Base-by-base conservation (phyloP, 2,329 filamentous ascomycete species). In the Cytospora schulzeri region DNA sequence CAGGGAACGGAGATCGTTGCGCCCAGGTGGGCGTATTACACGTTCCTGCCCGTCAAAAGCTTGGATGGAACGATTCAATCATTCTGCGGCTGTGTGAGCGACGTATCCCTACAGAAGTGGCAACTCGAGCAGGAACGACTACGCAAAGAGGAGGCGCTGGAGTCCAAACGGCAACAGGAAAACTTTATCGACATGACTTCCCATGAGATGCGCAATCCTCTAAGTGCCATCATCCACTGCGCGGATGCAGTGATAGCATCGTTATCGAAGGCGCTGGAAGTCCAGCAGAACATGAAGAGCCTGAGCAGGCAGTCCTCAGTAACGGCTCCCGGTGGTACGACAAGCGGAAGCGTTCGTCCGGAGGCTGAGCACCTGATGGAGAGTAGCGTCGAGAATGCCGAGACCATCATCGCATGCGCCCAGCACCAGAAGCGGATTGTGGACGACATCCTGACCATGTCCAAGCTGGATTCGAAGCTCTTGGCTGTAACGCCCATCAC, bases 361-460 rank as follows among this genome's bases (percentile, higher is more conserved):
- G 33, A 70, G 60, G 45, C 64, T n/a, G 61, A 69, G 66, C 66
- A 53, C 26, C 76, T 88, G 26, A 72, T 91, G 3, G 77, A 80
- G 9, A 85, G 83, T 69, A 88, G 88, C 65, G 84, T 91, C 55
- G 90, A 93, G 68, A 89, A 89, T 19, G 88, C 90, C 3, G 88
- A 93, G 71, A 93, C 89, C 0, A 93, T 95, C 67, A 85, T 88
- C 29, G 83, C 91, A 12, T 94, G 91, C 69, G 88, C 91, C 1
- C 88, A 91, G 70, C 91, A 94, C 74, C 91, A 94, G 73, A 93
- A 93, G 75, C 80, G 88, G 12, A 91, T 92, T 53, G 87, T 91
- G 19, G 88, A 91, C 71, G 89, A 91, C 71, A 88, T 91, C 38
- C 77, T 92, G 38, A 91, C 88, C 14, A 83, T 91, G 71, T 91